A percentile compares a stretch with the other conserved stretches of the same genome.
Conservation (phyloP, 2,329 filamentous ascomycete genomes). For the Orbilia ellipsospora region DNA sequence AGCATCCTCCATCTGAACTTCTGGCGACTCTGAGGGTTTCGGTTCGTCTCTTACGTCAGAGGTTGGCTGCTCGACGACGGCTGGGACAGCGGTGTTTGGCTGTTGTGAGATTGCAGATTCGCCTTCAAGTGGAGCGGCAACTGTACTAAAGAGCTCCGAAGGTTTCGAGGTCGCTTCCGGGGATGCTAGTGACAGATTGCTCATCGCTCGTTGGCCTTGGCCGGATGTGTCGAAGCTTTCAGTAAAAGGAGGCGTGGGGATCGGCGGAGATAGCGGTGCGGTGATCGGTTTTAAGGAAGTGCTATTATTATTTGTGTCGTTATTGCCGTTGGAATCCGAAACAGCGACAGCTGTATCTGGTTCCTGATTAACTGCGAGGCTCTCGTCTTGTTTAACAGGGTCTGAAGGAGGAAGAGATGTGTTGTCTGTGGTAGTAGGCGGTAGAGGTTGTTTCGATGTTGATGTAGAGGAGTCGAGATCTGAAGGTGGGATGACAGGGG, state of each 20-base stretch:
- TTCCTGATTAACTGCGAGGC: conserved; percentile 28
- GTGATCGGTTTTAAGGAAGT: conserved; percentile 57
- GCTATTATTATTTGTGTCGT: conserved; percentile 1
- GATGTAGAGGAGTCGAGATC: conserved; percentile 24
- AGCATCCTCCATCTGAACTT: conserved; percentile 49
- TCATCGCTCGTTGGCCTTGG: conserved; percentile 56
- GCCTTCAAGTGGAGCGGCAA: conserved; percentile 38
- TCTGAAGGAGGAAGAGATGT: conserved; percentile 14
- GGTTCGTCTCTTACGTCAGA: conserved; percentile 40
- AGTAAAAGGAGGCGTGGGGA: conserved; percentile 59
- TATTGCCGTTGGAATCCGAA: conserved; percentile 30
- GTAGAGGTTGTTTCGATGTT: conserved; percentile 24
- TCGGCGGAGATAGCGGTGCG: conserved; percentile 58
- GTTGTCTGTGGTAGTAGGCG: conserved; percentile 13
- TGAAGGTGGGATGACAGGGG: conserved; percentile 21
- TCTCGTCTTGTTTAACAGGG: conserved; percentile 20
- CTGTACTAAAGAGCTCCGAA: conserved; percentile 27
- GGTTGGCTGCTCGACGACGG: conserved; percentile 36
- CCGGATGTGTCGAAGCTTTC: conserved; percentile 60
- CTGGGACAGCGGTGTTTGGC: conserved; percentile 56
- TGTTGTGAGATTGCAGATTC: conserved; percentile 47
- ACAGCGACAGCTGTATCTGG: conserved; percentile 40
- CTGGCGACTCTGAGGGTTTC: conserved; percentile 32
- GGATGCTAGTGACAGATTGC: conserved; percentile 59
- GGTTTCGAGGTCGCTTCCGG: conserved; percentile 56